phyloP scores from a whole-genome alignment of 1,139 yeast species.

The Taphrina deformans region DNA sequence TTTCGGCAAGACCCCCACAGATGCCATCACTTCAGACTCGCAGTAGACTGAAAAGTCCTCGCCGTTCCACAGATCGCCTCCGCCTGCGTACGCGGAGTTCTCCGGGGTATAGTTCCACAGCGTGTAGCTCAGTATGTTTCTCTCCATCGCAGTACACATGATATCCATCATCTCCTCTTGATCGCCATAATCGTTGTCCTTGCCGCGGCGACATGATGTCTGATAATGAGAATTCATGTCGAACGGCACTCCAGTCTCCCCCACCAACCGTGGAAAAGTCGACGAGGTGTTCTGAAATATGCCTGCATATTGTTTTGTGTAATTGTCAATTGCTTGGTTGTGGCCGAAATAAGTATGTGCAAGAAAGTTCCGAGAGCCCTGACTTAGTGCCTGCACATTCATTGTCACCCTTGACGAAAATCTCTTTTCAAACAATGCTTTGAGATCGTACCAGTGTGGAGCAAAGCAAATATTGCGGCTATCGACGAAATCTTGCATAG shows the following conservation, averaged over 20 bases:
- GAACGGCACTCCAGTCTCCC: conserved; percentile 94
- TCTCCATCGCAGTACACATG: conserved; percentile 71
- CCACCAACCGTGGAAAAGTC: conserved; percentile 58
- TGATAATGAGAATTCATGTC: conserved; percentile 84
- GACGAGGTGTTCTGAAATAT: conserved; percentile 25
- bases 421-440: conserved; percentile 25
- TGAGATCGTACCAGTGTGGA: conserved; percentile 60
- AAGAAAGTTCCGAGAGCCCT: conserved; percentile 29
- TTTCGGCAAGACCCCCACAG: neutral
- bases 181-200: conserved; percentile 59
- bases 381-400: conserved; percentile 29
- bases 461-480: conserved; percentile 21
- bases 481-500: neutral
- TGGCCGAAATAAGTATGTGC: conserved; percentile 31
- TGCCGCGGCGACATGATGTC: conserved; percentile 46
- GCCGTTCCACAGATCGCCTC: conserved; percentile 86
- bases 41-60: conserved; percentile 85
- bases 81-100: conserved; percentile 64
- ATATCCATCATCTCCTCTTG: conserved; percentile 87
- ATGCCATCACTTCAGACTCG: neutral
- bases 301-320: conserved; percentile 20
- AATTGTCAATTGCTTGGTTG: conserved; percentile 4
- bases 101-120: conserved; percentile 79
- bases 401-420: conserved; percentile 17
- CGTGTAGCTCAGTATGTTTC: conserved; percentile 67